These are phyloP conservation scores for Penicillium coffeae DNA, from an alignment of 495 filamentous ascomycete species.

Conservation along the genomic window DNA sequence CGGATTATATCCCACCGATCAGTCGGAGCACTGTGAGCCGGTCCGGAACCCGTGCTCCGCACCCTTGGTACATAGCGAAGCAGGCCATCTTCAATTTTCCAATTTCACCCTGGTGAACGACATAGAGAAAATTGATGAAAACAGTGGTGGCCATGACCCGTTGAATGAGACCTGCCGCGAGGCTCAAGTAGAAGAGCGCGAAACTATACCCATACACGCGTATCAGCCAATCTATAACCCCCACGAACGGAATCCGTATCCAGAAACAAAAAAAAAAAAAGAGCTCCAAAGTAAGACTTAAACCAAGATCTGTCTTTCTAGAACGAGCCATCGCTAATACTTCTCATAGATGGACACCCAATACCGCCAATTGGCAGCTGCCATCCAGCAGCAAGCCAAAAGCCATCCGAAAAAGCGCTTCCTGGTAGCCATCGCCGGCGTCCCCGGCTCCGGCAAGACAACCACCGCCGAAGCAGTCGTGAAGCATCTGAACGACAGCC, in stretches of 20 bases:
- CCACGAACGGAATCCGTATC: too few relatives aligned
- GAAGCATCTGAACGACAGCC: conserved; percentile 24
- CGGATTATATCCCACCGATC: conserved; percentile 14
- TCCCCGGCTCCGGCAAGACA: conserved; percentile 48
- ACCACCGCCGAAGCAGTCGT: conserved; percentile 39
- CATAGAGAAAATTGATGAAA: not conserved
- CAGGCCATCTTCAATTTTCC: not conserved
- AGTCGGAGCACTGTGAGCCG: conserved; percentile 36
- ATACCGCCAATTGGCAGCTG: conserved; percentile 20
- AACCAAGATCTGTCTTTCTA: not conserved
- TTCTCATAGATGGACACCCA: conserved; percentile 24
- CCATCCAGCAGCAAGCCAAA: conserved; percentile 19
- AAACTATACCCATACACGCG: too few relatives aligned
- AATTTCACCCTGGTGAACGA: too few relatives aligned
- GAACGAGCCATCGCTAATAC: too few relatives aligned
- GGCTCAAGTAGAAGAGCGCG: not conserved
- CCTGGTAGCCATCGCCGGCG: conserved; percentile 41
- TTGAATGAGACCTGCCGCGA: not conserved
- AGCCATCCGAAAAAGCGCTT: conserved; percentile 20
- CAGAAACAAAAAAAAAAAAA: too few relatives aligned
- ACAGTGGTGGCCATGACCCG: not conserved
- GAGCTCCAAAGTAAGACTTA: too few relatives aligned
- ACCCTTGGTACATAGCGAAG: conserved; percentile 19
- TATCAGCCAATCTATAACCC: too few relatives aligned
- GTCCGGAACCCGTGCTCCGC: conserved; percentile 3